Evolutionary conservation across 768 basidiomycete genomes (phyloP).

Genomic region (Suillus bovinus): DNA sequence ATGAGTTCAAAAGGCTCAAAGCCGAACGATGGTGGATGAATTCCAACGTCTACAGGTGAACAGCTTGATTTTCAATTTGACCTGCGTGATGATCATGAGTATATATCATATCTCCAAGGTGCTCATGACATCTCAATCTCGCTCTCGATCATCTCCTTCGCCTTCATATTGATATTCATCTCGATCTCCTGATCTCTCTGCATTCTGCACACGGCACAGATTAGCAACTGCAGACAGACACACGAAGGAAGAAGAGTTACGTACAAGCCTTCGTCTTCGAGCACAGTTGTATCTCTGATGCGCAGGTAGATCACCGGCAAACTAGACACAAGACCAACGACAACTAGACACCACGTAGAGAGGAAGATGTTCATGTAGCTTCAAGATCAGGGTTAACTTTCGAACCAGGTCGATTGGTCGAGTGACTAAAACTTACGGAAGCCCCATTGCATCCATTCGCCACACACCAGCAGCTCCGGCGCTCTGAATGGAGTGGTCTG

Average conservation of each 20-base stretch:
- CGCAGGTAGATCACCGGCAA: constrained; percentile 74
- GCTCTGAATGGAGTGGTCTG: constrained; percentile 74
- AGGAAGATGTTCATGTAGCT: constrained; percentile 70
- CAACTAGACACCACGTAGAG: constrained; percentile 70
- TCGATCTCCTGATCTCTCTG: background rate
- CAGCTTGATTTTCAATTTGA: background rate
- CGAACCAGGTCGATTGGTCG: background rate
- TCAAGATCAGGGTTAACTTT: background rate
- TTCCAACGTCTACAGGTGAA: background rate
- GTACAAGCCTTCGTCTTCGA: constrained; percentile 56
- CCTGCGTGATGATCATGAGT: background rate
- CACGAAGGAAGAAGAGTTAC: constrained; percentile 20
- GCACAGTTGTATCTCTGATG: constrained; percentile 56
- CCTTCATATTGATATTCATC: background rate
- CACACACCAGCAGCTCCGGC: constrained; percentile 73
- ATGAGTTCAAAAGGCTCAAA: background rate
- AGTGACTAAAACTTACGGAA: constrained; percentile 50
- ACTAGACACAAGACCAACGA: constrained; percentile 59
- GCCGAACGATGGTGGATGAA: background rate
- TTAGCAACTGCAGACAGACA: background rate
- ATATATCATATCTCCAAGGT: background rate
- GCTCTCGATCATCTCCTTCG: background rate
- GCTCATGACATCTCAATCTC: background rate
- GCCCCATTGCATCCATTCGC: constrained; percentile 64
- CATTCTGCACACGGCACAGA: background rate